These are phyloP conservation scores for Hypoxylon sp. DNA, from an alignment of 2,329 filamentous ascomycete species.

Conservation along the genomic window DNA sequence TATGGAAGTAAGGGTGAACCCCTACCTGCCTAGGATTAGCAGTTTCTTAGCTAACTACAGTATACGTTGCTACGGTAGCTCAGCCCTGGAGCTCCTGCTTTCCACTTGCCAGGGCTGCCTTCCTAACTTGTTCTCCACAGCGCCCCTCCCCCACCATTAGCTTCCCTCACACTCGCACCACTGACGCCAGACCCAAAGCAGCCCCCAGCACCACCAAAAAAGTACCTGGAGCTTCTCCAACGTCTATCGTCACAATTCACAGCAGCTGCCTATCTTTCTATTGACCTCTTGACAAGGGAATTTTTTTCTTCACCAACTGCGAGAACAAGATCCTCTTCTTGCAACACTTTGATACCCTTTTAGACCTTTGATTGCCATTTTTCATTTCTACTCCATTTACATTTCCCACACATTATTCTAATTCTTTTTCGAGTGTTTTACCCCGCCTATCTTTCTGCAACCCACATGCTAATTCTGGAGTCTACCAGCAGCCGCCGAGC, in stretches of 20 bases:
- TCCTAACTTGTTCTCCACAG: conserved; percentile 39
- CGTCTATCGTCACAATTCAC: conserved; percentile 37
- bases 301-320: conserved; percentile 20
- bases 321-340: conserved; percentile 35
- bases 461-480: conserved; percentile 70
- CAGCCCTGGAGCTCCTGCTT: conserved; percentile 36
- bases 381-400: conserved; percentile 38
- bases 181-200: conserved; percentile 42
- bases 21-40: conserved; percentile 29
- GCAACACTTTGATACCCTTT: conserved; percentile 39
- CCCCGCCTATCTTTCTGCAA: conserved; percentile 48
- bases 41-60: conserved; percentile 25
- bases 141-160: conserved; percentile 51
- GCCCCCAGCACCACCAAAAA: conserved; percentile 39
- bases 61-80: conserved; percentile 31
- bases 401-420: conserved; percentile 31
- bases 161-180: conserved; percentile 40
- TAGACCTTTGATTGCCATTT: conserved; percentile 39
- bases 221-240: conserved; percentile 47
- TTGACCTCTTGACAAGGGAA: conserved; percentile 20
- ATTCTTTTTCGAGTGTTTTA: conserved; percentile 28
- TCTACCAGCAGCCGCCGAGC: conserved; percentile 62
- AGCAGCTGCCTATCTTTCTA: conserved; percentile 24
- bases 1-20: conserved; percentile 13
- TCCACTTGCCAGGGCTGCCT: conserved; percentile 38